A percentile compares a stretch with the other conserved stretches of the same genome.
Conservation (phyloP, 495 filamentous ascomycete species). For the Bacidia gigantensis region DNA sequence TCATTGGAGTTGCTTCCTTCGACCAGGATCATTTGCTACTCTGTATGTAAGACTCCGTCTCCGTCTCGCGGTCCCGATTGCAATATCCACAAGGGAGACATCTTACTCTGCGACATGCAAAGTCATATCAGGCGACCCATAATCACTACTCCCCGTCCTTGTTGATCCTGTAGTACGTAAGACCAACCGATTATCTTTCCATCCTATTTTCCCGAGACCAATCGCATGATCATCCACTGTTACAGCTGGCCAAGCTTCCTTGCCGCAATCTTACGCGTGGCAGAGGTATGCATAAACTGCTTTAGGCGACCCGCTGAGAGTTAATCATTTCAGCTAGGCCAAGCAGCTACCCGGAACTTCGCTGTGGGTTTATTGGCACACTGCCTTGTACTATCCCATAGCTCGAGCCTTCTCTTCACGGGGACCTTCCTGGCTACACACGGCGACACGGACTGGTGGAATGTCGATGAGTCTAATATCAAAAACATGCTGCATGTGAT, state of each 20-base stretch:
- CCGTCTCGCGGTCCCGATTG: background rate
- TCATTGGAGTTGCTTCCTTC: background rate
- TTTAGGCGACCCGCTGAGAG: background rate
- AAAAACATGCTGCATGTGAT: no score
- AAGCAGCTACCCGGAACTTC: background rate
- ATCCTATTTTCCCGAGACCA: background rate
- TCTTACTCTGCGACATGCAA: background rate
- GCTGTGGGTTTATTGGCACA: background rate
- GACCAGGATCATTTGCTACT: no score
- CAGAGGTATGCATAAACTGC: background rate
- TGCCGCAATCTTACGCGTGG: background rate
- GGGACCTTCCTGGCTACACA: no score
- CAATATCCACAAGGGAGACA: background rate
- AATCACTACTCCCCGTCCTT: background rate
- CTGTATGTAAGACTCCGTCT: conserved; percentile 1
- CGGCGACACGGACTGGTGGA: no score
- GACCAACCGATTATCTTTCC: background rate
- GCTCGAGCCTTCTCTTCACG: background rate
- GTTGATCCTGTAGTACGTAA: background rate
- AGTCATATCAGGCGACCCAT: background rate
- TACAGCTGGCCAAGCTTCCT: background rate
- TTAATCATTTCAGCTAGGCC: background rate
- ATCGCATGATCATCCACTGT: background rate
- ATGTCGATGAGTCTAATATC: no score
- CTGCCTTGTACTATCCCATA: background rate